These are phyloP conservation scores for Plasmodiophora brassicae DNA, from an alignment of 208 protist species.

Conservation along the genomic window DNA sequence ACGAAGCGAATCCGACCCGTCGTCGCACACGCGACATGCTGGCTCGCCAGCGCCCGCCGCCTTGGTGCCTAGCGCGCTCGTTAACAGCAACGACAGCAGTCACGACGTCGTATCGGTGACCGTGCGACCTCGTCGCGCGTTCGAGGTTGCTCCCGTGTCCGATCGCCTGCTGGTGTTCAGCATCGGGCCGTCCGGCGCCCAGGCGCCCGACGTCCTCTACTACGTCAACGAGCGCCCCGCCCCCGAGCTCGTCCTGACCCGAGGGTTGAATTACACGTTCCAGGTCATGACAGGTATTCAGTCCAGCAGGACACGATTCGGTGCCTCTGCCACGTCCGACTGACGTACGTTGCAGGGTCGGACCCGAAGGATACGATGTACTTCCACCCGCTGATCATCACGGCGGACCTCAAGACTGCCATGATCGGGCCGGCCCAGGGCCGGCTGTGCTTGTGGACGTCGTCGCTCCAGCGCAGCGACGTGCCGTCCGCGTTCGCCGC, in stretches of 20 bases:
- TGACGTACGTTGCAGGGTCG: no score
- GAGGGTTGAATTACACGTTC: slow-evolving; percentile 4
- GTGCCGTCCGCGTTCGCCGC: not conserved
- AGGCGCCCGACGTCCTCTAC: not conserved
- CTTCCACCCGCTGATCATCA: slow-evolving; percentile 13
- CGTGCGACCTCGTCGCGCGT: not conserved
- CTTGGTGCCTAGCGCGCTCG: not conserved
- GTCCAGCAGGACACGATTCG: not conserved
- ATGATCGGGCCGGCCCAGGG: not conserved
- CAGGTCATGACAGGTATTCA: not conserved
- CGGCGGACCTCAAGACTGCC: not conserved
- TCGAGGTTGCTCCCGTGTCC: not conserved
- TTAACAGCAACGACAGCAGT: not conserved
- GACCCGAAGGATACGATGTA: not conserved
- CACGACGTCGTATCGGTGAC: not conserved
- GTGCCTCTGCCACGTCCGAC: no score
- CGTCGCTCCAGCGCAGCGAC: not conserved
- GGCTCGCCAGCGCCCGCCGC: not conserved
- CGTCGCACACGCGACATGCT: not conserved
- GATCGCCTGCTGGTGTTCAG: not conserved
- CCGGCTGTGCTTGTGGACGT: not conserved
- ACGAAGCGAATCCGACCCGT: not conserved
- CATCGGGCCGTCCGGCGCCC: not conserved
- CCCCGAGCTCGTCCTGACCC: not conserved
- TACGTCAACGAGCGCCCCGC: not conserved